Base-by-base conservation (phyloP, 495 filamentous ascomycete genomes). In the Aspergillus hancockii region DNA sequence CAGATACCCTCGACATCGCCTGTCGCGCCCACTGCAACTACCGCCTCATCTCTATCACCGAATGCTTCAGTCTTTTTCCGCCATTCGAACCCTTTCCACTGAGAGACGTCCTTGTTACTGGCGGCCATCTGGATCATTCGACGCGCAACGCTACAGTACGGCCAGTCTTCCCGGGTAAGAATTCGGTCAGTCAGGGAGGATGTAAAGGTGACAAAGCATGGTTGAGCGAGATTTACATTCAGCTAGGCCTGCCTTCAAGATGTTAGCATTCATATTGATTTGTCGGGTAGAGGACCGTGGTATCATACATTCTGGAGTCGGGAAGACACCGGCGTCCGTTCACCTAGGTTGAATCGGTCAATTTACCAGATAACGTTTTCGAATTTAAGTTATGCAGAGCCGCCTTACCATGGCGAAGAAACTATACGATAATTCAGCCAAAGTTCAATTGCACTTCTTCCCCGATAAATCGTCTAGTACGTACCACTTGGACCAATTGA, bases 401-500 rank as follows among this genome's bases (percentile, higher is more conserved):
- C 45, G 6, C 59, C 66, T 61, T 63, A 86, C 92, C 92, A 81
- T 97, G 92, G 52, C 93, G 89, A 60, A 98, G 85, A 58, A 95
- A 84, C 83, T 85, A 54, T 55, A 19, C 1, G 55, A 30, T n/a
- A 55, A 49, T 49, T 54, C 25, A 49, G 54, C 25, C 19, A 54
- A 32, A 9, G 19, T 30, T 34, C 50, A 58, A 55, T 53, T 58
- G 40, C 30, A 34, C 4, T 49, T 45, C 34, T 13, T 28, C 10
- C 46, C 22, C 8, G 8, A 32, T 25, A 23, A 38, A 22, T 41
- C 14, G 14, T 41, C 14, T 41, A 16, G 38, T 7, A 78, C 83
- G 61, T 76, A 89, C 85, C 60, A 98, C 80, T 72, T 98, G 94
- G 12, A 98, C 94, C 40, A 91, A 79, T 69, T 93, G 89, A 19